Evolutionary conservation across 345 rosid genomes (phyloP).

Genomic region (Arabidopsis suecica): DNA sequence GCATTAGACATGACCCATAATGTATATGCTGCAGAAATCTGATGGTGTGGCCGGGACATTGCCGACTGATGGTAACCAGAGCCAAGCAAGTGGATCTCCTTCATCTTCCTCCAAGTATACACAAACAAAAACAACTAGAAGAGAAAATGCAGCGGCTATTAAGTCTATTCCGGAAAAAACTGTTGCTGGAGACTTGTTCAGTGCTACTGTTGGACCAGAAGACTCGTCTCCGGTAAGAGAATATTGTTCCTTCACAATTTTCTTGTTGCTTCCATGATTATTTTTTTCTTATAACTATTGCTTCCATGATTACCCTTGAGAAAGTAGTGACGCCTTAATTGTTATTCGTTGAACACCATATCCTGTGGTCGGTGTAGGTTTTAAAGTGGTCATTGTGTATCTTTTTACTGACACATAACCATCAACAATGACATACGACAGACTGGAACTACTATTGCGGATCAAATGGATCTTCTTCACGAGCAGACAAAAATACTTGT

Average conservation of each 20-base stretch:
- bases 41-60: constrained; percentile 62
- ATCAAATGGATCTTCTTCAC: constrained; percentile 96
- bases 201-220: constrained; percentile 60
- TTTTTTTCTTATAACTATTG: neutral
- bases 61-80: constrained; percentile 60
- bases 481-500: constrained; percentile 98
- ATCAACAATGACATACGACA: constrained; percentile 29
- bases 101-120: constrained; percentile 68
- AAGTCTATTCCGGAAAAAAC: constrained; percentile 71
- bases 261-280: constrained; percentile 26
- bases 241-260: constrained; percentile 5
- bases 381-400: constrained; percentile 30
- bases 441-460: constrained; percentile 73
- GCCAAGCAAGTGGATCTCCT: constrained; percentile 66
- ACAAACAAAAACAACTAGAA: constrained; percentile 68
- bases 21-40: constrained; percentile 65
- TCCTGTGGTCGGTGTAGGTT: constrained; percentile 3
- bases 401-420: constrained; percentile 23
- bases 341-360: neutral
- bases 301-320: constrained; percentile 16
- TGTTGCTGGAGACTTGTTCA: constrained; percentile 74
- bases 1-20: constrained; percentile 15
- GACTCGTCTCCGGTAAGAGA: constrained; percentile 64
- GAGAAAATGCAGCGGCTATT: constrained; percentile 51
- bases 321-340: neutral